phyloP scores from a whole-genome alignment of 1,284 basidiomycete genomes.

The Jaminaea rosea region DNA sequence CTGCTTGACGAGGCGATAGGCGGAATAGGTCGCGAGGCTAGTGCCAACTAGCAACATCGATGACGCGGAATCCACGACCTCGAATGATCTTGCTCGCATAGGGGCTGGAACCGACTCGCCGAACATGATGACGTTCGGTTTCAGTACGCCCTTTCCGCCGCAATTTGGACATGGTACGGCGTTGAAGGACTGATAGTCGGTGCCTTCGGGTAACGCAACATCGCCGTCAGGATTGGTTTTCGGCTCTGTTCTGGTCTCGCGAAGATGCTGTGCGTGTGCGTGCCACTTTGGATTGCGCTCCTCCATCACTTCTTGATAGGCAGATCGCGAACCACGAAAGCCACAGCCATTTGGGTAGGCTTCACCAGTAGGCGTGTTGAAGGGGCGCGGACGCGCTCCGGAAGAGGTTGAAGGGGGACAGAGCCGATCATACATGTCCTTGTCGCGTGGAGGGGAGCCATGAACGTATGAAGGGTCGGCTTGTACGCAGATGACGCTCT shows the following conservation, averaged over 20 bases:
- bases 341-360: conserved; percentile 33
- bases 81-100: conserved; percentile 21
- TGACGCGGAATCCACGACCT: conserved; percentile 20
- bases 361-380: conserved; percentile 19
- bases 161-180: conserved; percentile 43
- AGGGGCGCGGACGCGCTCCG: conserved; percentile 11
- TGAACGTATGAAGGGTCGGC: conserved; percentile 1
- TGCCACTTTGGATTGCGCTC: conserved; percentile 40
- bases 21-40: conserved; percentile 44
- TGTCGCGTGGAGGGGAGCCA: neutral
- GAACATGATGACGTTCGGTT: conserved; percentile 45
- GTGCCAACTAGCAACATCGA: conserved; percentile 38
- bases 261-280: conserved; percentile 26
- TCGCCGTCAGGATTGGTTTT: conserved; percentile 47
- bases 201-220: conserved; percentile 28
- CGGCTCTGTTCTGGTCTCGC: conserved; percentile 22
- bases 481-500: conserved; percentile 18
- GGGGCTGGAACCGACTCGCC: conserved; percentile 39
- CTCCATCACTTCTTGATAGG: conserved; percentile 37
- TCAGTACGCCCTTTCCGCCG: conserved; percentile 42
- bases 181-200: conserved; percentile 41
- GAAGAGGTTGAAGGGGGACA: conserved; percentile 17
- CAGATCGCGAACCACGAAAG: conserved; percentile 28
- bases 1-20: conserved; percentile 39
- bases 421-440: conserved; percentile 2